A percentile compares a stretch with the other conserved stretches of the same genome.
phyloP scores from a whole-genome alignment of 352 stramenopile genomes.

The Pythium sukuiense region DNA sequence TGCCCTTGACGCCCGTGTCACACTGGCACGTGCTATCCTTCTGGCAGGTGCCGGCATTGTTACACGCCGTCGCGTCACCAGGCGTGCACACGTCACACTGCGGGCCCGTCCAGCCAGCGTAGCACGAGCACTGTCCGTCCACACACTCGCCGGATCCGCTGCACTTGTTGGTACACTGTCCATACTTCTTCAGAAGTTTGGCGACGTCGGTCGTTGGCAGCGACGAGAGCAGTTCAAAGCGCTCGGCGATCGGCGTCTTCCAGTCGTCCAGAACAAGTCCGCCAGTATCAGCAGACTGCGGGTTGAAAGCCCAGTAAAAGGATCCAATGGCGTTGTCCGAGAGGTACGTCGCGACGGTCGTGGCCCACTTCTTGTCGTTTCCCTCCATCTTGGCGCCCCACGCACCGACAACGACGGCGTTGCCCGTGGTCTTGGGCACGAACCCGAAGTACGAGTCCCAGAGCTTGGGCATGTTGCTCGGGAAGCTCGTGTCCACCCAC shows the following conservation, averaged over 20 bases:
- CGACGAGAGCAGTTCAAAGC: conserved; percentile 44
- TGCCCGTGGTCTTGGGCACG: conserved; percentile 49
- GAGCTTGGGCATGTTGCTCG: conserved; percentile 62
- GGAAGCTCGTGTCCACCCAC: conserved; percentile 59
- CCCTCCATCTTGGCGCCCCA: conserved; percentile 69
- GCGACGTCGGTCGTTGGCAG: conserved; percentile 44
- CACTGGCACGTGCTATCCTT: conserved; percentile 62
- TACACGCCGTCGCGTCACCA: conserved; percentile 53
- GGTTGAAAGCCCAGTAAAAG: conserved; percentile 83
- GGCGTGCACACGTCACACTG: conserved; percentile 65
- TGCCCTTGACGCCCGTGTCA: conserved; percentile 44
- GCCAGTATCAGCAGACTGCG: conserved; percentile 66
- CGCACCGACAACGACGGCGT: conserved; percentile 59
- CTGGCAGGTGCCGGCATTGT: conserved; percentile 50
- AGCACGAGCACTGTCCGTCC: conserved; percentile 52
- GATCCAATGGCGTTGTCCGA: conserved; percentile 54
- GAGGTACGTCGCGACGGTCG: conserved; percentile 51
- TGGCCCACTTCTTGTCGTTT: conserved; percentile 59
- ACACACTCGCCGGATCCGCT: conserved; percentile 50
- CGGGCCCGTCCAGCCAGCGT: conserved; percentile 56
- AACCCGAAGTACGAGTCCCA: conserved; percentile 77
- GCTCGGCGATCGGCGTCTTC: conserved; percentile 57
- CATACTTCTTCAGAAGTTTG: conserved; percentile 41
- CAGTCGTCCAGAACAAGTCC: conserved; percentile 74
- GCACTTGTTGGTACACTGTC: conserved; percentile 41